phyloP scores from a whole-genome alignment of 768 basidiomycete species.

The Suillus americanus region DNA sequence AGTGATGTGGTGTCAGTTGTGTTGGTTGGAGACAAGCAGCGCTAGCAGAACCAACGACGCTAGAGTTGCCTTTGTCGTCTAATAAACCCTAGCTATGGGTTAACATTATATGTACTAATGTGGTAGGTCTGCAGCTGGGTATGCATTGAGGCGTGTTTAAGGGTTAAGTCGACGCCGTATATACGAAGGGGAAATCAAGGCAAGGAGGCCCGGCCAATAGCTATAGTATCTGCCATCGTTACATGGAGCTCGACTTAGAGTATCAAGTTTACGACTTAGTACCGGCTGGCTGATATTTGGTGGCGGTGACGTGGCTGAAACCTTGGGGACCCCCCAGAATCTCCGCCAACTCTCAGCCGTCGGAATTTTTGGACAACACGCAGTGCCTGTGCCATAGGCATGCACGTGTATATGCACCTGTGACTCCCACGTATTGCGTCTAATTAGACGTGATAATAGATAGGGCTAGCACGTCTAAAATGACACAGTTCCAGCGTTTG shows the following conservation, averaged over 20 bases:
- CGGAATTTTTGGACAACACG: neutral
- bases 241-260: neutral
- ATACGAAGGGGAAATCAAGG: neutral
- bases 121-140: neutral
- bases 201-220: neutral
- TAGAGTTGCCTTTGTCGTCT: neutral
- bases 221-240: neutral
- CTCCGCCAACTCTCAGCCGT: neutral
- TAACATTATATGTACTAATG: neutral
- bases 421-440: too few relatives aligned
- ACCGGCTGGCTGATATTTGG: neutral
- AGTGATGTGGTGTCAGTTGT: neutral
- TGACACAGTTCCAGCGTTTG: too few relatives aligned
- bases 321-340: neutral
- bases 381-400: too few relatives aligned
- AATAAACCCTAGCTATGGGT: neutral
- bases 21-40: neutral
- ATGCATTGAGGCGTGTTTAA: too few relatives aligned
- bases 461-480: too few relatives aligned
- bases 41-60: too few relatives aligned
- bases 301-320: neutral
- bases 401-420: too few relatives aligned
- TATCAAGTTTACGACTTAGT: neutral
- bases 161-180: neutral
- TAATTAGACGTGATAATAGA: too few relatives aligned